Percentiles rank a stretch among this genome's conserved stretches.
Conservation (phyloP, 2,329 filamentous ascomycete species). For the Aspergillus ruber region DNA sequence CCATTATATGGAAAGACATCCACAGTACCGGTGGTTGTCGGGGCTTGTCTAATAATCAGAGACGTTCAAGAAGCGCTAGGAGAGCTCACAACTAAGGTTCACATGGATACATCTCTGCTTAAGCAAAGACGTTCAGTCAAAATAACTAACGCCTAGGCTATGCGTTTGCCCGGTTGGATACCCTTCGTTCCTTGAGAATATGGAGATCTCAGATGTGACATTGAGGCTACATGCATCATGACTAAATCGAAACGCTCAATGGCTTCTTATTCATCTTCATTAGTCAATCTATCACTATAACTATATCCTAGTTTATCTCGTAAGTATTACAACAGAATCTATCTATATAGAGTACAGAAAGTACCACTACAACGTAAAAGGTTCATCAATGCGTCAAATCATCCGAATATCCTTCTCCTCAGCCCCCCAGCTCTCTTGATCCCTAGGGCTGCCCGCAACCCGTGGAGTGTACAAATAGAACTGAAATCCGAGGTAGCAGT, state of each 20-base stretch:
- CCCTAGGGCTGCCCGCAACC: conserved; percentile 17
- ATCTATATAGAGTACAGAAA: neutral
- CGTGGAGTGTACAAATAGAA: conserved; percentile 41
- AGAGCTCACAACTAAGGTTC: too few relatives aligned
- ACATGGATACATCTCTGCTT: too few relatives aligned
- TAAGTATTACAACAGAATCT: neutral
- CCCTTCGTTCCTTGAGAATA: too few relatives aligned
- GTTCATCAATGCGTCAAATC: conserved; percentile 17
- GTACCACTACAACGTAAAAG: neutral
- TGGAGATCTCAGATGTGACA: too few relatives aligned
- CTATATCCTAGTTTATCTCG: neutral
- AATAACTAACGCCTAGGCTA: too few relatives aligned
- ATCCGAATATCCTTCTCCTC: conserved; percentile 36
- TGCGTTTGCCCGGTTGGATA: too few relatives aligned
- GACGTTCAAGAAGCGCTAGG: too few relatives aligned
- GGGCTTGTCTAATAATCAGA: too few relatives aligned
- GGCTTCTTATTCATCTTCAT: neutral
- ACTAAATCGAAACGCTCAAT: too few relatives aligned
- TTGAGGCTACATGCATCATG: too few relatives aligned
- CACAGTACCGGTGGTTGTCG: too few relatives aligned
- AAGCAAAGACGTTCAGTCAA: neutral
- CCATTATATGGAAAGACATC: too few relatives aligned
- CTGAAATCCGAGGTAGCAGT: conserved; percentile 42
- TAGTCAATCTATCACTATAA: neutral
- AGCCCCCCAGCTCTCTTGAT: conserved; percentile 20